Evolutionary conservation across 2,329 filamentous ascomycete genomes (phyloP), one percentile per base, ranked within the genome.

Genomic region (Venturia effusa): DNA sequence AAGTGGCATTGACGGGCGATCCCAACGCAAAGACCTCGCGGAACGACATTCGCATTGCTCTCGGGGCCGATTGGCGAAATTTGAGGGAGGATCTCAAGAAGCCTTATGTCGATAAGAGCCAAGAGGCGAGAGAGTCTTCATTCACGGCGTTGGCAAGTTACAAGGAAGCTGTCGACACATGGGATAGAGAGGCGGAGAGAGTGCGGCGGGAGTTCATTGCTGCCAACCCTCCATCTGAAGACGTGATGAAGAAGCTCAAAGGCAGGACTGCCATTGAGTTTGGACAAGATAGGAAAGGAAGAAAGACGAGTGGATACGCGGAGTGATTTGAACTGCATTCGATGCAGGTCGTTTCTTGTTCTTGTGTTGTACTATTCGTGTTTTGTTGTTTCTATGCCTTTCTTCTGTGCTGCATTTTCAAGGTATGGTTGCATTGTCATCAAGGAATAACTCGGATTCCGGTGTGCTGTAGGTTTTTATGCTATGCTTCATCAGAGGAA

Each of bases 61-160:
- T 94, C 11, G 92, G 92, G 34, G 88, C 88, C 71, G 92, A 94
- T 87, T 99, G 94, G 94, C 90, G 88, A 69, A 88, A 89, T 61
- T 86, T 89, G 0, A 76, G 81, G 1, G 80, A 85, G 6, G 88
- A 89, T 55, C 83, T 86, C 68, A 90, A 88, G 71, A 82, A 83
- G 71, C 92, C 92, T 0, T 97, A 89, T 70, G 83, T 92, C 60
- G 87, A 91, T 34, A 63, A 81, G 81, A 62, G 88, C 90, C 68
- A 92, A 92, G 61, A 30, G 17, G 39, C 37, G n/a, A 60, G 64
- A 72, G 80, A 82, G 64, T 79, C 76, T 1, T 89, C 92, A 68
- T 79, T 79, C 34, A 78, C 80, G 43, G 81, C 81, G 7, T 71
- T 88, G 63, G 80, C 79, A 19, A 79, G 79, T 27, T 91, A 84